Base-by-base conservation (phyloP, 2,329 filamentous ascomycete species). In the Microsporum canis region DNA sequence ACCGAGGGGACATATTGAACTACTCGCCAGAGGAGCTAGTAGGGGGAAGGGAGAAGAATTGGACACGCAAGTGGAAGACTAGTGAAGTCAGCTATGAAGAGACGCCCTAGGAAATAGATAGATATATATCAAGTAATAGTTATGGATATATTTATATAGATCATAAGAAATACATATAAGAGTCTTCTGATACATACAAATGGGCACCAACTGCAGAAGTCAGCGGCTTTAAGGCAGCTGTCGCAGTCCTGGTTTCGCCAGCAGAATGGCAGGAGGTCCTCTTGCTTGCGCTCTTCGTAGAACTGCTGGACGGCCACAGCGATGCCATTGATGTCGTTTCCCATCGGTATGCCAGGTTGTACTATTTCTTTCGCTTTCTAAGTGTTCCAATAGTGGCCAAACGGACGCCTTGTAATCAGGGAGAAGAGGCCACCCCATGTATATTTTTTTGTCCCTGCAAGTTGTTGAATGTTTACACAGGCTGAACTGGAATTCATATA, bases 61-160 rank as follows among this genome's bases (percentile, higher is more conserved):
- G 1, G 74, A 72, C 31, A 77, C 72, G 61, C 75, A 77, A 23
- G 71, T 70, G 56, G 72, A 73, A 2, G 73, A 76, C 67, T 75
- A 65, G 34, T 8, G 10, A 57, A 38, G 49, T 57, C 58, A 29
- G 56, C 4, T 7, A 14, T n/a, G 36, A n/a, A 41, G 36, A 43
- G 17, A n/a, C 7, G 17, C 6, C 10, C 1, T 23, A 23, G 17
- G 17, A 23, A 23, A 55, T 55, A 55, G 8, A 49, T 51, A 51
- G 17, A 29, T 41, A 17, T 29, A 17, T 41, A 12, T 17, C 10
- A 6, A 14, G 27, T n/a, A 53, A 7, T 23, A 8, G 6, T n/a
- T 23, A 23, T 23, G 17, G 17, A 6, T 33, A 51, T 51, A 33
- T 47, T 27, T 27, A 53, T 43, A 41, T 57, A 41, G 27, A 29